A percentile compares a stretch with the other conserved stretches of the same genome.
Evolutionary conservation across 306 rosid genomes (phyloP).

Genomic region (Betula pendula): DNA sequence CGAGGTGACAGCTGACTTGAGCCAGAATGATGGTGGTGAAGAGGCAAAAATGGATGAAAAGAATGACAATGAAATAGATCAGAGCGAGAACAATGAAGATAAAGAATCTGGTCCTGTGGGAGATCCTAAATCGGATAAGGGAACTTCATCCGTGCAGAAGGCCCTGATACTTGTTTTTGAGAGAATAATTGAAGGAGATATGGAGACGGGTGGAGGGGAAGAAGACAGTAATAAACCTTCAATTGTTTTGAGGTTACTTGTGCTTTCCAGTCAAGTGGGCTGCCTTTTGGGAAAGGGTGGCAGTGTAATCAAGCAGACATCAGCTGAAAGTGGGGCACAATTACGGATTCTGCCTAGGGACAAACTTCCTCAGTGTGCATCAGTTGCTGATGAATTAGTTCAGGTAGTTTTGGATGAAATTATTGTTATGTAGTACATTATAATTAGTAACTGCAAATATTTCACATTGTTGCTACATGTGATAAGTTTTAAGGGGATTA

Average conservation of each 20-base stretch:
- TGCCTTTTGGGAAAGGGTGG: conserved; percentile 94
- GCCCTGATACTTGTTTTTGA: conserved; percentile 71
- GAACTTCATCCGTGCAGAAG: conserved; percentile 45
- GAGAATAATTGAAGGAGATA: conserved; percentile 57
- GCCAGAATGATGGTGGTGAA: conserved; percentile 41
- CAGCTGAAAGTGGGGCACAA: conserved; percentile 89
- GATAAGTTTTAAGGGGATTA: background rate
- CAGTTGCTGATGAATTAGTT: conserved; percentile 68
- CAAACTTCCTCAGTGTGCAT: conserved; percentile 73
- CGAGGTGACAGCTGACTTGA: conserved; percentile 42
- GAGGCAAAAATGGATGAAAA: conserved; percentile 36
- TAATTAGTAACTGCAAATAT: background rate
- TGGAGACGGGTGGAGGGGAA: conserved; percentile 42
- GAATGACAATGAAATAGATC: conserved; percentile 32
- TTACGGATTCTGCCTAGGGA: conserved; percentile 84
- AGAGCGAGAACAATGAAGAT: conserved; percentile 25
- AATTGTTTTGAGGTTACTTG: conserved; percentile 59
- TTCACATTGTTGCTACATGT: background rate
- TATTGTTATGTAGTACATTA: background rate
- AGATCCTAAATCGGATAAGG: conserved; percentile 36
- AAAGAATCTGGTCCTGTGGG: conserved; percentile 38
- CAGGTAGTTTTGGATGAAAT: conserved; percentile 57
- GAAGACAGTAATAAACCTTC: conserved; percentile 43
- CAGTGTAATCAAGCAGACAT: conserved; percentile 77
- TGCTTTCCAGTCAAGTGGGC: conserved; percentile 80